phyloP scores from a whole-genome alignment of 2,329 filamentous ascomycete genomes.

The Curvularia lunata region DNA sequence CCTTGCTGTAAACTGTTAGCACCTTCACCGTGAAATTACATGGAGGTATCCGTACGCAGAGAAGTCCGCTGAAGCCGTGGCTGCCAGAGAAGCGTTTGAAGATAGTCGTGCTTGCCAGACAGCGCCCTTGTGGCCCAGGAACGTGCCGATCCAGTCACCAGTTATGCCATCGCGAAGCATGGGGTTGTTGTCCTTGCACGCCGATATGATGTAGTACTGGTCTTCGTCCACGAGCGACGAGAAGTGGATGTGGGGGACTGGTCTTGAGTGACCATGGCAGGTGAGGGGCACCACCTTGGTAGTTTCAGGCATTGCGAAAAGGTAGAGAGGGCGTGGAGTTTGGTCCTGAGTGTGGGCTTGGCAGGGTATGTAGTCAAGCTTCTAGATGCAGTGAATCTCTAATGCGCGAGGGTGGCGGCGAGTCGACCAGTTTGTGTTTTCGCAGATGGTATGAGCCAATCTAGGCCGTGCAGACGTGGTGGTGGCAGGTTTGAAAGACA shows the following conservation, averaged over 20 bases:
- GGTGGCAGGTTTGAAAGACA: slow-evolving; percentile 11
- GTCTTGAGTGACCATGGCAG: slow-evolving; percentile 91
- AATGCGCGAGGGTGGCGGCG: slow-evolving; percentile 14
- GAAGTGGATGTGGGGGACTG: slow-evolving; percentile 90
- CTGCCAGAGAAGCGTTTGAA: slow-evolving; percentile 83
- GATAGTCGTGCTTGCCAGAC: slow-evolving; percentile 96
- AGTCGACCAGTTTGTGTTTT: slow-evolving; percentile 10
- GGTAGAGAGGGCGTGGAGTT: slow-evolving; percentile 5
- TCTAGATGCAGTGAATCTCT: slow-evolving; percentile 21
- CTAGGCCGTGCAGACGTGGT: slow-evolving; percentile 2
- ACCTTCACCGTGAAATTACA: background rate
- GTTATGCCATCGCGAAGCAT: slow-evolving; percentile 97
- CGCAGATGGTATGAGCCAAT: slow-evolving; percentile 10
- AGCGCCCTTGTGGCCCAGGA: slow-evolving; percentile 96
- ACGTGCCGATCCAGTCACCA: slow-evolving; percentile 82
- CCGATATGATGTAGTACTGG: slow-evolving; percentile 89
- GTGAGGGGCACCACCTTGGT: slow-evolving; percentile 81
- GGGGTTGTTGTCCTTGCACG: slow-evolving; percentile 96
- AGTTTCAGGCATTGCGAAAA: slow-evolving; percentile 46
- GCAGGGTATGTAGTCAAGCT: slow-evolving; percentile 2
- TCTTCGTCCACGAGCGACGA: slow-evolving; percentile 82
- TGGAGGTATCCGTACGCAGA: slow-evolving; percentile 69
- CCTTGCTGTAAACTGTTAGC: slow-evolving; percentile 67
- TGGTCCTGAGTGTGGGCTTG: background rate
- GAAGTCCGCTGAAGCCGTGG: slow-evolving; percentile 95